These are phyloP conservation scores for Fusarium sterilihyphosum DNA, from an alignment of 2,329 filamentous ascomycete genomes.

Conservation along the genomic window DNA sequence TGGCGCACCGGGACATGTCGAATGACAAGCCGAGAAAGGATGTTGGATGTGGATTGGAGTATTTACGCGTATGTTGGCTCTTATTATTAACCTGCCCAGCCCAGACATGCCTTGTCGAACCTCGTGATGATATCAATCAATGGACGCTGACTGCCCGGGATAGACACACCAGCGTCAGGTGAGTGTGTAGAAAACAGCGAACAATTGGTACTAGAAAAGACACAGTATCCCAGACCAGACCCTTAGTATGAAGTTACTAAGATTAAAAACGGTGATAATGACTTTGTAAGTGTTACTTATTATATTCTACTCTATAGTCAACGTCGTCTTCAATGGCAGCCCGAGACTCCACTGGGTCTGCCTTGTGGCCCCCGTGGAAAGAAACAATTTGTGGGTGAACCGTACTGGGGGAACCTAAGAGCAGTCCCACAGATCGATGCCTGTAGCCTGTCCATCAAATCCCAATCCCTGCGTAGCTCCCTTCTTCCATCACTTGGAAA, in stretches of 20 bases:
- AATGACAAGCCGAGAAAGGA: constrained; percentile 23
- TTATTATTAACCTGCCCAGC: not conserved
- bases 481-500: not conserved
- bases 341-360: constrained; percentile 4
- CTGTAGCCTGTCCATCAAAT: constrained; percentile 4
- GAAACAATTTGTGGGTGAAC: constrained; percentile 36
- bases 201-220: not conserved
- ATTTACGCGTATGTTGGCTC: not conserved
- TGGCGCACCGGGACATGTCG: constrained; percentile 6
- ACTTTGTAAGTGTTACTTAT: not conserved
- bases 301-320: not conserved
- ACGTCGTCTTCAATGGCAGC: not conserved
- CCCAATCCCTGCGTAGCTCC: constrained; percentile 16
- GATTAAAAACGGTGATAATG: constrained; percentile 2
- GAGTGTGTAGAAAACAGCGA: not conserved
- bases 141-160: not conserved
- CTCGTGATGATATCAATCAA: not conserved
- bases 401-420: constrained; percentile 7
- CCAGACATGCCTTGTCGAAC: not conserved
- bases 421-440: constrained; percentile 20
- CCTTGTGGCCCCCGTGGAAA: not conserved
- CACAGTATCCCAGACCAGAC: not conserved
- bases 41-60: constrained; percentile 13
- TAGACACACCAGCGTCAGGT: not conserved
- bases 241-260: not conserved